Conservation (phyloP, 192 early-diverging fungal genomes). For the Chytriomyces sp. region DNA sequence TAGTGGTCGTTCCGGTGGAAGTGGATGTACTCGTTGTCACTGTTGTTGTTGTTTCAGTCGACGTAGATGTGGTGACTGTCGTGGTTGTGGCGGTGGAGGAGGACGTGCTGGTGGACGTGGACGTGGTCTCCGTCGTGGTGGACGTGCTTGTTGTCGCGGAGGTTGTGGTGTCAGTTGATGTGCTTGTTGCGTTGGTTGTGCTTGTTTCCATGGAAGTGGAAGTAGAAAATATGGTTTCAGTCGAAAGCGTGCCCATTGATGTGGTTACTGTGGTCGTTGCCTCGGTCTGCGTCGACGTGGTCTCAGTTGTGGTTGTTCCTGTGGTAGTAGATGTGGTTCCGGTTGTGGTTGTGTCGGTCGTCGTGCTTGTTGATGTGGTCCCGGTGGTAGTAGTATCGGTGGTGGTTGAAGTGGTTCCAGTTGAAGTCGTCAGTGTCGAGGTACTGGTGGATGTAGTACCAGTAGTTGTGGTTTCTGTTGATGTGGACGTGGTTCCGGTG, state of each 20-base stretch:
- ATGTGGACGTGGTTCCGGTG: not conserved
- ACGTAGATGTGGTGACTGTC: not conserved
- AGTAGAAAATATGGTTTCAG: not conserved
- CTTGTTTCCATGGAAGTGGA: not conserved
- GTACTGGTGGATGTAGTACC: not conserved
- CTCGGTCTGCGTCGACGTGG: not conserved
- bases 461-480: not conserved
- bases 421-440: not conserved
- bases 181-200: no score
- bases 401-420: not conserved
- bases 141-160: constrained; percentile 4
- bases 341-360: not conserved
- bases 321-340: not conserved
- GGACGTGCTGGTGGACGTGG: not conserved
- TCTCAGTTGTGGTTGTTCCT: constrained; percentile 5
- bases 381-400: not conserved
- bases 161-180: not conserved
- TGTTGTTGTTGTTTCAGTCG: not conserved
- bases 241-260: not conserved
- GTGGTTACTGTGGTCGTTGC: not conserved
- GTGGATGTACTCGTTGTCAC: not conserved
- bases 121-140: not conserved
- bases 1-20: not conserved
- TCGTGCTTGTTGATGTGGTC: constrained; percentile 22
- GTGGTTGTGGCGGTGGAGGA: not conserved